Conservation (phyloP, 2,329 filamentous ascomycete species). For the Sporothrix globosa region DNA sequence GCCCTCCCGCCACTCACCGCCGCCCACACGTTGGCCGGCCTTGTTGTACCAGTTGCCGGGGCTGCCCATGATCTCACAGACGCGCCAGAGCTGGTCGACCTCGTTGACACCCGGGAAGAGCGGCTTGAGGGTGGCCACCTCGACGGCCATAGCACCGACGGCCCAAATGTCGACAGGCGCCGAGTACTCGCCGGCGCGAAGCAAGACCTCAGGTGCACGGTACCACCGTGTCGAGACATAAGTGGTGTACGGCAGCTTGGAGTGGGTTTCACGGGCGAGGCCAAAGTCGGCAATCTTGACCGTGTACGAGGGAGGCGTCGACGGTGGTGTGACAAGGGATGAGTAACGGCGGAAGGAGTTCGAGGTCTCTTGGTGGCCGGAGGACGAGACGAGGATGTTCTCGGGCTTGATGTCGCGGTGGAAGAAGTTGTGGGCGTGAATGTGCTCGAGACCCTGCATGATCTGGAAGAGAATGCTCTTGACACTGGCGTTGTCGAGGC, state of each 20-base stretch:
- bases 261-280: conserved; percentile 94
- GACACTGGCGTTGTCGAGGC: conserved; percentile 83
- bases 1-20: conserved; percentile 96
- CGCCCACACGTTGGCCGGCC: conserved; percentile 79
- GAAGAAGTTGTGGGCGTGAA: conserved; percentile 96
- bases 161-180: conserved; percentile 99
- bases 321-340: conserved; percentile 87
- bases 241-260: conserved; percentile 93
- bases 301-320: conserved; percentile 88
- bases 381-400: conserved; percentile 96
- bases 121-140: conserved; percentile 94
- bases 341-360: conserved; percentile 94
- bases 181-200: conserved; percentile 94
- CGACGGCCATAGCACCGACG: conserved; percentile 96
- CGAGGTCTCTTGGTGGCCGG: conserved; percentile 75
- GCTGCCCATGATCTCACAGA: conserved; percentile 99
- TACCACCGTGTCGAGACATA: conserved; percentile 99
- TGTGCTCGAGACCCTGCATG: conserved; percentile 92
- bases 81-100: conserved; percentile 97
- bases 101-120: conserved; percentile 97
- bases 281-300: conserved; percentile 99
- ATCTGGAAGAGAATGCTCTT: conserved; percentile 99
- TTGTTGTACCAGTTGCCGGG: conserved; percentile 98
- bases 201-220: conserved; percentile 88
- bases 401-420: conserved; percentile 99